Percentiles rank a stretch among this genome's conserved stretches.
Conservation (phyloP, 2,329 filamentous ascomycete genomes). For the Pyrenophora tritici-repentis region DNA sequence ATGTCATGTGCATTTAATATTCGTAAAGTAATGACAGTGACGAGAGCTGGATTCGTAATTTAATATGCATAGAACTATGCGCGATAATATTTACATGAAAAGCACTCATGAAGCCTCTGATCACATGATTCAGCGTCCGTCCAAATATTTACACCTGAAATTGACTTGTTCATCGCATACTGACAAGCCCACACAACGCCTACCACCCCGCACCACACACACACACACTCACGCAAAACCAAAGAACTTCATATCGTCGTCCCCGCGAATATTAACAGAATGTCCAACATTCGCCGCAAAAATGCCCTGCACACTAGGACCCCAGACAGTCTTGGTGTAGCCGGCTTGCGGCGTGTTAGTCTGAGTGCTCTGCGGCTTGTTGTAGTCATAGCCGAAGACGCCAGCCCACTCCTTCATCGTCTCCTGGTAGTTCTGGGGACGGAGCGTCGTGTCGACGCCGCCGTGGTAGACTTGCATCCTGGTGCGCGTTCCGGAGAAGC, state of each 20-base stretch:
- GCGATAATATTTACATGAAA: too few relatives aligned
- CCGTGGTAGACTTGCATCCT: conserved; percentile 66
- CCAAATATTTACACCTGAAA: too few relatives aligned
- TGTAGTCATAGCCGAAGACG: conserved; percentile 41
- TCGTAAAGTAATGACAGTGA: too few relatives aligned
- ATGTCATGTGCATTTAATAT: too few relatives aligned
- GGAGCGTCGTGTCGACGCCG: conserved; percentile 56
- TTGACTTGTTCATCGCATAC: too few relatives aligned
- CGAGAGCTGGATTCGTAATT: too few relatives aligned
- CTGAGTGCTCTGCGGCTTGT: conserved; percentile 37
- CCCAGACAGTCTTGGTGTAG: conserved; percentile 41
- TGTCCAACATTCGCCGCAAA: conserved; percentile 44
- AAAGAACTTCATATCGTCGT: conserved; percentile 44
- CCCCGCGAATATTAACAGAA: conserved; percentile 40
- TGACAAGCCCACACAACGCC: too few relatives aligned
- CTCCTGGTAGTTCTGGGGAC: conserved; percentile 62
- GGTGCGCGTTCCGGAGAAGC: conserved; percentile 57
- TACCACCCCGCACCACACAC: too few relatives aligned
- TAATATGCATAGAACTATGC: too few relatives aligned
- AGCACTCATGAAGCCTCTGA: too few relatives aligned
- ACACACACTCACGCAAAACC: conserved; percentile 27
- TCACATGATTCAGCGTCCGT: too few relatives aligned
- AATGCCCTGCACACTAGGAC: conserved; percentile 42
- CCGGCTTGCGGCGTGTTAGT: conserved; percentile 36
- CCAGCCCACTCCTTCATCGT: conserved; percentile 48